Evolutionary conservation across 495 filamentous ascomycete species (phyloP), one percentile per base, ranked within the genome.

Genomic region (Penicillium macrosclerotiorum): DNA sequence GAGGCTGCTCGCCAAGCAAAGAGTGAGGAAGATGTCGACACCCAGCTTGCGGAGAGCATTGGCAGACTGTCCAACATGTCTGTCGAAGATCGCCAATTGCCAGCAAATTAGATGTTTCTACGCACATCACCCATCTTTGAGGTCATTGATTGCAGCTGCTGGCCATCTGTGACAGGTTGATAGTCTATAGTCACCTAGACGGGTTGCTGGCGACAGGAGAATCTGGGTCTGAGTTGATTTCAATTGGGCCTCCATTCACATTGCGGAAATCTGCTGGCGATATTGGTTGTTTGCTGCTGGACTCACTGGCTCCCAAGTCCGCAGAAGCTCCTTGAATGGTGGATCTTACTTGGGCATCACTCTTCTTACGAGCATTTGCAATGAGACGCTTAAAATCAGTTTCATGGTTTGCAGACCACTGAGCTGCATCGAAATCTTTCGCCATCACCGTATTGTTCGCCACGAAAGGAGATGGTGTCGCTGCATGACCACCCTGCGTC

Each of bases 361-460:
- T 64, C 45, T 66, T 73, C 37, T 63, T 70, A 42, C 75, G 72
- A 16, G 91, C 91, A 52, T 80, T 80, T 3, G 82, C 83, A 40
- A 95, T 89, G 37, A 96, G 59, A 23, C 79, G 72, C 34, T 81
- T 79, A 60, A 95, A 98, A 8, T 90, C 83, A 24, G 60, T 63
- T 16, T 79, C 79, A 69, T 98, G 84, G 40, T 68, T 84, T 12
- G 65, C 66, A 22, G 83, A 84, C 89, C 91, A 96, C 1, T 77
- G 83, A 0, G 73, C 72, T 4, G 80, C 81, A 67, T 96, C 85
- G 52, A 95, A 96, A 36, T 91, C 84, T 57, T 93, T 95, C 45
- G 78, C 77, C 72, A 87, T 88, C 17, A 88, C 69, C 0, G 66
- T 56, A 37, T 62, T 71, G 13, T 54, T 51, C 8, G 53, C 38